Percentiles rank a stretch among this genome's conserved stretches.
Evolutionary conservation across 495 filamentous ascomycete genomes (phyloP).

Genomic region (Tuber melanosporum): DNA sequence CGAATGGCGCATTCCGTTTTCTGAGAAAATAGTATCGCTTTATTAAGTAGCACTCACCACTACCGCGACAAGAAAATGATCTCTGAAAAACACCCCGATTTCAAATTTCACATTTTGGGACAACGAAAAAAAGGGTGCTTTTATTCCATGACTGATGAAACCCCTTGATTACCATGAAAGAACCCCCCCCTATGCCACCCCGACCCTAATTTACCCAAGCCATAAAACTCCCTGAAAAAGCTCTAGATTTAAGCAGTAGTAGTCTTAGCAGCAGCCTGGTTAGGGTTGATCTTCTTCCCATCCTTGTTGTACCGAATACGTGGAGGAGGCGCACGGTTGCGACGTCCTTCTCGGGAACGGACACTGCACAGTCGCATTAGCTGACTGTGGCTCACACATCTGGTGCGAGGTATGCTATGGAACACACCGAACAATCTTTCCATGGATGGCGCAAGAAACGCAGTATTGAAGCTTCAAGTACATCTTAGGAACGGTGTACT

Average conservation of each 20-base stretch:
- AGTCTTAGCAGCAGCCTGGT: conserved; percentile 63
- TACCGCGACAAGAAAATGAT: not conserved
- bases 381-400: conserved; percentile 42
- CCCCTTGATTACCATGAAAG: not conserved
- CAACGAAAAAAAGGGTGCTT: not conserved
- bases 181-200: not conserved
- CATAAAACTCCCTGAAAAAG: not conserved
- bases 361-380: conserved; percentile 57
- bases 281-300: conserved; percentile 98
- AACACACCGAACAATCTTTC: conserved; percentile 99
- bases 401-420: conserved; percentile 30
- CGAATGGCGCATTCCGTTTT: not conserved
- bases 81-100: not conserved
- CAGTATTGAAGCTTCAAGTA: conserved; percentile 99
- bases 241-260: conserved; percentile 23
- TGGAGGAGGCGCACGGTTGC: conserved; percentile 96
- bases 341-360: conserved; percentile 90
- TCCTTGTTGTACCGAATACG: conserved; percentile 99
- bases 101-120: not conserved
- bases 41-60: not conserved
- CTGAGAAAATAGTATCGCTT: not conserved
- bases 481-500: conserved; percentile 99
- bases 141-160: not conserved
- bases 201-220: not conserved
- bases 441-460: conserved; percentile 98